Evolutionary conservation across 2,329 filamentous ascomycete species (phyloP), one percentile per base, ranked within the genome.

Genomic region (Xenoacremonium recifei): DNA sequence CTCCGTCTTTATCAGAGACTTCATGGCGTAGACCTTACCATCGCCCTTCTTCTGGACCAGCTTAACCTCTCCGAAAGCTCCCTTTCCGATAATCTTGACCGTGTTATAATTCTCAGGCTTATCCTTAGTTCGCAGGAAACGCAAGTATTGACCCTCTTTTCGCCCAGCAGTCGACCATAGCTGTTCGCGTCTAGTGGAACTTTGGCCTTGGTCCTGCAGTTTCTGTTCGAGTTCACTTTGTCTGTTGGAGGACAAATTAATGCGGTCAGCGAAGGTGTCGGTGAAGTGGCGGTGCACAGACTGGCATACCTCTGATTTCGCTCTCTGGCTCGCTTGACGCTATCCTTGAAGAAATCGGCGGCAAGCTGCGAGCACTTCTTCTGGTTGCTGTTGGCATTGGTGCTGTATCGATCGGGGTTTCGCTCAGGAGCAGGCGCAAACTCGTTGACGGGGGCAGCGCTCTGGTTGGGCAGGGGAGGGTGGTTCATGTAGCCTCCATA

Each of bases 11-110:
- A 99, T 89, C 54, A 99, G 76, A 34, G 92, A 97, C 75, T 99
- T 99, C 76, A 99, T 86, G 47, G 93, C 93, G 60, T 97, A 99
- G 51, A 99, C 91, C 70, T 96, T 96, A 68, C 89, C 89, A 60
- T 97, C 93, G 39, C 88, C 84, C 77, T 91, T 96, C 72, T 95
- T 89, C 72, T 96, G 91, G 44, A 99, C 93, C 48, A 99, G 78
- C 71, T 96, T 95, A 59, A 99, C 93, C 69, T 99, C 93, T 65
- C 93, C 93, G 61, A 99, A 99, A 12, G 93, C 93, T 68, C 93
- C 93, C 76, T 99, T 99, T 62, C 93, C 93, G 57, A 99, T 99
- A 56, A 97, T 92, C 76, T 97, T 97, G 68, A 97, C 79, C 2
- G 92, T 97, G 51, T 84, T 82, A 76, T 97, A 99, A 72, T 97